Conservation (phyloP, 164 flowering plant species). For the Chimonanthus salicifolius region DNA sequence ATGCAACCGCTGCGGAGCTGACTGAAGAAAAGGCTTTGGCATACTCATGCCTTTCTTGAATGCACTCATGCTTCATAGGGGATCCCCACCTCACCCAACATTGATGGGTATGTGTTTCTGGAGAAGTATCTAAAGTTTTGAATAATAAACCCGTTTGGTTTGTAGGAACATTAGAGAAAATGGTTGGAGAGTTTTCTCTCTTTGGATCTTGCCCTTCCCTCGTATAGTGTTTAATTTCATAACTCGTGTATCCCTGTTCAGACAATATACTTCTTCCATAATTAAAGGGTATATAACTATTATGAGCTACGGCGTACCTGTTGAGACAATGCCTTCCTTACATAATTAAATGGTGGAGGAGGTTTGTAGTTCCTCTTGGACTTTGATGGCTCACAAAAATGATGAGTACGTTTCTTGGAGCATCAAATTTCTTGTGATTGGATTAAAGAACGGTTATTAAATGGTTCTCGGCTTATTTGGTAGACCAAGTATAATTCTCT, state of each 20-base stretch:
- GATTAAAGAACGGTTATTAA: too few species aligned
- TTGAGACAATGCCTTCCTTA: too few species aligned
- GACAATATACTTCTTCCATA: neutral
- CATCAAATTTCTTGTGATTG: too few species aligned
- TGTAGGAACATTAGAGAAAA: neutral
- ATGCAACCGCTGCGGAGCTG: conserved; percentile 80
- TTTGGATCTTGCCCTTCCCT: neutral
- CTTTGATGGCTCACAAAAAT: too few species aligned
- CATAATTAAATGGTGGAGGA: too few species aligned
- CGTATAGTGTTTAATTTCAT: neutral
- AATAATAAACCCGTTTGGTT: neutral
- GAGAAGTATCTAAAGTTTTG: neutral
- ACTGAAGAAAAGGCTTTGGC: conserved; percentile 85
- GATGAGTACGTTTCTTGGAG: too few species aligned
- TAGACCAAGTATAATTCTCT: too few species aligned
- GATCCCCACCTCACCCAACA: neutral
- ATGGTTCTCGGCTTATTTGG: too few species aligned
- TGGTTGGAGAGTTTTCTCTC: neutral
- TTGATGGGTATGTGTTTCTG: neutral
- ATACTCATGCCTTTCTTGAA: conserved; percentile 71
- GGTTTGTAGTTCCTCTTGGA: too few species aligned
- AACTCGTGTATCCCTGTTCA: neutral
- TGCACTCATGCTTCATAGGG: neutral
- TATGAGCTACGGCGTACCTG: too few species aligned
- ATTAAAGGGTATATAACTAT: neutral